Evolutionary conservation across 495 filamentous ascomycete genomes (phyloP).

Genomic region (Penicillium goetzii): DNA sequence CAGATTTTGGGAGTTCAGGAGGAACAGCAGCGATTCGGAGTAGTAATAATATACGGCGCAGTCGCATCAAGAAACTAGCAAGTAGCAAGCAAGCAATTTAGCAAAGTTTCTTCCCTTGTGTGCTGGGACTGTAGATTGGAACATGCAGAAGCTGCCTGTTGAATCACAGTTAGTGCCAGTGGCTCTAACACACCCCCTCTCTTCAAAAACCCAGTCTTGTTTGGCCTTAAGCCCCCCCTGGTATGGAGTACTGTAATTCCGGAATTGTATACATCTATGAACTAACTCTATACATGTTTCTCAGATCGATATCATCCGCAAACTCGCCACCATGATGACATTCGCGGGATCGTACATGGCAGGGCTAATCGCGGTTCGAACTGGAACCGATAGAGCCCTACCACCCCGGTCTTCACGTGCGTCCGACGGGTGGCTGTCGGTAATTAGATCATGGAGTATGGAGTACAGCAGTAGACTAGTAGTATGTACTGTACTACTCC

Average conservation of each 20-base stretch:
- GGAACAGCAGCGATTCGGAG: neutral
- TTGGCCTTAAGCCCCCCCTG: neutral
- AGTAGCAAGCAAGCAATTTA: neutral
- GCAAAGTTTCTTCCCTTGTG: conserved; percentile 21
- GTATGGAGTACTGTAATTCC: neutral
- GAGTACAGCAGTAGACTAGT: neutral
- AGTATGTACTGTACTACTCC: neutral
- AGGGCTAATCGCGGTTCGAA: neutral
- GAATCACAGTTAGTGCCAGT: conserved; percentile 27
- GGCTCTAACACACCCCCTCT: conserved; percentile 10
- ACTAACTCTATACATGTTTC: neutral
- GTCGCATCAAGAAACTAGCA: neutral
- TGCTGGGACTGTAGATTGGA: conserved; percentile 26
- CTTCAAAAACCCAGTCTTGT: conserved; percentile 3
- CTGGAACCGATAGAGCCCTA: conserved; percentile 10
- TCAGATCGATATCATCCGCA: no score
- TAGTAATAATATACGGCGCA: neutral
- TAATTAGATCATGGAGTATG: conserved; percentile 21
- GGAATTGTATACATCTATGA: neutral
- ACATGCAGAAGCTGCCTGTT: conserved; percentile 27
- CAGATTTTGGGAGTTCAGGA: neutral
- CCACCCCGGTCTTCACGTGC: conserved; percentile 22
- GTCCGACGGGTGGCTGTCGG: conserved; percentile 21
- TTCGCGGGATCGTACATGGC: conserved; percentile 2
- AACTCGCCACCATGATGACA: neutral